Evolutionary conservation across 306 rosid species (phyloP), one percentile per base, ranked within the genome.

Genomic region (Oemleria cerasiformis): DNA sequence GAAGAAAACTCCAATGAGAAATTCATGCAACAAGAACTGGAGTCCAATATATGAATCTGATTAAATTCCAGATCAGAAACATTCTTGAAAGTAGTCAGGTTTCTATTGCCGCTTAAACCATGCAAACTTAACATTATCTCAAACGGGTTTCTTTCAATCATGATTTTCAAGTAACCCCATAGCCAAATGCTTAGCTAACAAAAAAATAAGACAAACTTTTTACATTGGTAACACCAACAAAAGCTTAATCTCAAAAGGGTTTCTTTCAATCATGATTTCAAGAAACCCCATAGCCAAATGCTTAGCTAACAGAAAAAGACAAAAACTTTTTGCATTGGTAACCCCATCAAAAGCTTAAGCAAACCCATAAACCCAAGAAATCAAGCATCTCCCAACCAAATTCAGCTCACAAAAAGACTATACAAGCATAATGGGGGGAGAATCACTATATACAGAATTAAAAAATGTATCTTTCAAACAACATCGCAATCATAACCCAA

Each of bases 381-480:
- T 30, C 36, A 2, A 30, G 36, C 36, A 30, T 30, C 36, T 30
- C 36, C 36, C 36, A 30, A 1, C 36, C 36, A 30, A 30, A 30
- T 30, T 30, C 36, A 30, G 36, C 36, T 30, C 36, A 30, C 36
- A 30, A 30, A 30, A 67, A 45, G 40, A 40, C 7, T 48, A 45
- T 13, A 67, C 59, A 36, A 70, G 16, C 65, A 64, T 48, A 7
- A 15, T 48, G 0, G 19, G 17, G 17, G 55, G 55, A 16, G 55
- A 50, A 2, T 5, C 55, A 7, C 30, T 8, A 12, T 15, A 17
- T 41, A 36, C 49, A 66, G 30, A 70, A 70, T 25, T 39, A 50
- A 57, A 57, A 79, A 56, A 74, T 48, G 79, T n/a, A 79, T 21
- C 71, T 51, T 50, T 48, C 73, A 41, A 3, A 51, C 14, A 25